Evolutionary conservation across 345 rosid genomes (phyloP), one percentile per base, ranked within the genome.

Genomic region (Sisymbrium irio): DNA sequence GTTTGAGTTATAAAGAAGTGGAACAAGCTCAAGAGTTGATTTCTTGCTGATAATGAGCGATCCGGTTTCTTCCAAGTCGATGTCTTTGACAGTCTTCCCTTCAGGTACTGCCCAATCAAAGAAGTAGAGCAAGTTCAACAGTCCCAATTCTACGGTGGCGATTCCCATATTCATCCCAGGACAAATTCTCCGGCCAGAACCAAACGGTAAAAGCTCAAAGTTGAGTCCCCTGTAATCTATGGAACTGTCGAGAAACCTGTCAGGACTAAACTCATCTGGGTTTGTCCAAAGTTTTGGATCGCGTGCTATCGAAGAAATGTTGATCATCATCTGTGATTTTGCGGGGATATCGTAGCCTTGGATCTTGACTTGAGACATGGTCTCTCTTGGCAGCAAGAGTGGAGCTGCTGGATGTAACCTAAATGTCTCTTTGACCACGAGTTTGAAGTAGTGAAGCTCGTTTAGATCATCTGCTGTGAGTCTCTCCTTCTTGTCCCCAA

Each of bases 361-460:
- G 7, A 88, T 71, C 37, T 57, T 77, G 65, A 86, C 50, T 0
- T 80, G 63, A 67, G 87, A 79, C 7, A 80, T 13, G 19, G 92
- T 82, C 25, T 82, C 79, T 74, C 88, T 81, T 36, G 75, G 69
- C 0, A 78, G 83, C 3, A 85, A 75, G 3, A 87, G 70, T 2
- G 89, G 89, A 19, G 82, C 87, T 5, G 87, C 75, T 1, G 92
- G 96, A 45, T 89, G 97, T 44, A 92, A 89, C 61, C 96, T 85
- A 13, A 87, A 76, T 49, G 75, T 69, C 71, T 89, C 92, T 41
- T 80, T 89, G 4, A 88, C 77, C 27, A 88, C 40, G 1, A 88
- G 89, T 72, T 86, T 92, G 14, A 89, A 74, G 73, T 82, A 86
- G 9, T 89, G 85, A 67, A 87, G 93, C 40, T 81, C 62, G 8